Evolutionary conservation across 2,329 filamentous ascomycete species (phyloP), one percentile per base, ranked within the genome.

Genomic region (Pseudovirgaria hyperparasitica): DNA sequence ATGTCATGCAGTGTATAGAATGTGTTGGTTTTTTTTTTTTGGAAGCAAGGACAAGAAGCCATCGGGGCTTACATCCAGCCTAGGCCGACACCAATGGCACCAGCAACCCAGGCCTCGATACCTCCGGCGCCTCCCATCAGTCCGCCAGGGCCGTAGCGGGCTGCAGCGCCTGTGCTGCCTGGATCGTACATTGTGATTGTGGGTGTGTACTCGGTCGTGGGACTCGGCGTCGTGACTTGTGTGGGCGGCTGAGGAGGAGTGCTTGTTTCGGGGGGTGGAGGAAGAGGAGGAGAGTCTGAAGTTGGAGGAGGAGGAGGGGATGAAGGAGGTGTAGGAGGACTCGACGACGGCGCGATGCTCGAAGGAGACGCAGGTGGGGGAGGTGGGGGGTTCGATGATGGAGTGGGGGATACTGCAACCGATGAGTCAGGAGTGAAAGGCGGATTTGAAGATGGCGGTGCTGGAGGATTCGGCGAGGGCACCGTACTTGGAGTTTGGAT

Each of bases 51-150:
- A n/a, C n/a, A n/a, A n/a, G n/a, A n/a, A n/a, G n/a, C n/a, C n/a
- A n/a, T n/a, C n/a, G n/a, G n/a, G n/a, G n/a, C n/a, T 29, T 18
- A 46, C 19, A 47, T 29, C 14, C 43, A 32, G 2, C 42, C 43
- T 6, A 46, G 13, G 3, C 43, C 43, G 14, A 47, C 6, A 9
- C 41, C 43, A 5, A 40, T 42, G 10, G 41, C 43, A 12, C 44
- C 43, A 23, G 46, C 25, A 3, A 46, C 19, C 28, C 39, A 37
- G 1, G 40, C 39, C 7, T 37, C 42, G 4, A 41, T 11, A 14
- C 30, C 30, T 12, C 32, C 35, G 23, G 39, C 8, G 43, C 28
- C 8, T 36, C 26, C 7, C 32, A 36, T 7, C 34, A 37, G 4
- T 33, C 36, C n/a, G n/a, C n/a, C n/a, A n/a, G n/a, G n/a, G n/a